Evolutionary conservation across 495 filamentous ascomycete species (phyloP).

Genomic region (Talaromyces nanjingensis): DNA sequence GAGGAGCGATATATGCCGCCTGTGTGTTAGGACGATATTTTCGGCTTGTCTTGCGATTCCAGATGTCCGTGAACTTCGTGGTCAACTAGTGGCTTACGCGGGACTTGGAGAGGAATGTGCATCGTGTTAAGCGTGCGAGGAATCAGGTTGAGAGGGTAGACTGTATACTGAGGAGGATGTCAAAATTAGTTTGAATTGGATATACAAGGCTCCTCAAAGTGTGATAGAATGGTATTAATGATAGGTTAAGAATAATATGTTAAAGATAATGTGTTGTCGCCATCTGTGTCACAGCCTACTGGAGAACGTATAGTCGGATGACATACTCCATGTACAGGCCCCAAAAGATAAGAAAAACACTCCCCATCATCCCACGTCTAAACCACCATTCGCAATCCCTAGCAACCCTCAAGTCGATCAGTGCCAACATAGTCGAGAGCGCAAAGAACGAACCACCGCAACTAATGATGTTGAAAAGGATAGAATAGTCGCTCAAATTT

Average conservation of each 20-base stretch:
- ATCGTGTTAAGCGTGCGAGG: too few species aligned
- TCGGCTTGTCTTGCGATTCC: too few species aligned
- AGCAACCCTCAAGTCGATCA: constrained; percentile 4
- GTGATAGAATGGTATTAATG: neutral
- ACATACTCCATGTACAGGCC: constrained; percentile 4
- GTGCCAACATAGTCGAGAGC: constrained; percentile 4
- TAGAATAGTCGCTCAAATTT: neutral
- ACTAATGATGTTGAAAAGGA: neutral
- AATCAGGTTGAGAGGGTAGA: neutral
- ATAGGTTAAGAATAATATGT: neutral
- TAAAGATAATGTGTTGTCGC: neutral
- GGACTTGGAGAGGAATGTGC: too few species aligned
- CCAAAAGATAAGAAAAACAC: neutral
- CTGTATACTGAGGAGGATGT: neutral
- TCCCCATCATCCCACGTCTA: neutral
- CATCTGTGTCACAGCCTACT: neutral
- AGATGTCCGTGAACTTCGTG: too few species aligned
- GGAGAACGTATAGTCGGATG: neutral
- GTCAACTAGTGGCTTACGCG: too few species aligned
- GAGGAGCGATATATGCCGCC: too few species aligned
- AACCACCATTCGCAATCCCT: constrained; percentile 8
- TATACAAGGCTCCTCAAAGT: neutral
- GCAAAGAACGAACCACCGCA: neutral
- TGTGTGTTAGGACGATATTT: too few species aligned
- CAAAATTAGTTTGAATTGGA: neutral